Conservation (phyloP, 2,329 filamentous ascomycete genomes). For the Ophiocordyceps unilateralis region DNA sequence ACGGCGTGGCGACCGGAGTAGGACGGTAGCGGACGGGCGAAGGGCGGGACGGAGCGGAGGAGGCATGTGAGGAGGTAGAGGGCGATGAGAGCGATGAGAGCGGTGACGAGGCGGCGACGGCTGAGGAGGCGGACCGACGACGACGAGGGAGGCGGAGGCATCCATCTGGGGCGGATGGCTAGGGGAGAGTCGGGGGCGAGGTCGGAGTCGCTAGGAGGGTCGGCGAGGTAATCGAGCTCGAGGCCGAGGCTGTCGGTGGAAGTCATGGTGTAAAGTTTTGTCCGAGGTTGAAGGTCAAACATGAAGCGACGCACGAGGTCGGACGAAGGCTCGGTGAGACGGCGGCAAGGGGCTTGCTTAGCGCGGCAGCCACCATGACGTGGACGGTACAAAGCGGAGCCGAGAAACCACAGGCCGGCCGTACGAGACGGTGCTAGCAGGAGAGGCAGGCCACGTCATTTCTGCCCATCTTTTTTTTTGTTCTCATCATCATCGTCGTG, state of each 20-base stretch:
- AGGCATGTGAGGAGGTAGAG: constrained; percentile 20
- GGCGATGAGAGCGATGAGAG: neutral
- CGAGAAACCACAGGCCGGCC: no score
- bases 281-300: neutral
- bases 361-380: neutral
- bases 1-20: constrained; percentile 27
- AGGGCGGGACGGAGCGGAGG: constrained; percentile 20
- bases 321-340: no score
- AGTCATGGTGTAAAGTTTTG: neutral
- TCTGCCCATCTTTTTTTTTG: no score
- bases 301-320: neutral
- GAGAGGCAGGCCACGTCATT: no score
- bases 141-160: neutral
- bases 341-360: neutral
- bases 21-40: constrained; percentile 17
- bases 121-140: neutral
- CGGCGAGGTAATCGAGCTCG: constrained; percentile 2
- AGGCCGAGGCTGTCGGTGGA: neutral
- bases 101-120: constrained; percentile 7
- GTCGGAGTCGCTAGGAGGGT: neutral
- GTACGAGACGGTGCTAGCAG: no score
- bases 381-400: neutral
- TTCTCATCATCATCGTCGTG: no score
- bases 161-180: neutral
- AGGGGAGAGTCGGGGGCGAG: constrained; percentile 2